Conservation (phyloP, 2,329 filamentous ascomycete species). For the Cryphonectria japonica region DNA sequence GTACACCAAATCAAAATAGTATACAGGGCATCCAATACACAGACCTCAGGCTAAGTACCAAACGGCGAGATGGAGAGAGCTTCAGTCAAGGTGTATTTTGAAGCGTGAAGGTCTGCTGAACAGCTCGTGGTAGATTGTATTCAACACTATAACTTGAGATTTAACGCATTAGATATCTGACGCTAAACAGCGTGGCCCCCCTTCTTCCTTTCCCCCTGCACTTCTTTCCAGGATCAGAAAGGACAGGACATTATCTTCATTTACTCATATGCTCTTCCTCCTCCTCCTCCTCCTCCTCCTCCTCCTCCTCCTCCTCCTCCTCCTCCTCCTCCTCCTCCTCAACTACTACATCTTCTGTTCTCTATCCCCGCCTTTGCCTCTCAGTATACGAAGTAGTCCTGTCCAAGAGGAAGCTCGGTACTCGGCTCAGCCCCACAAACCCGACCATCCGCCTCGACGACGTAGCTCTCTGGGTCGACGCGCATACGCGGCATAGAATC, state of each 20-base stretch:
- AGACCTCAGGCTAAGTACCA: background rate
- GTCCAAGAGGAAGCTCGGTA: slow-evolving; percentile 71
- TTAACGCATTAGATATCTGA: background rate
- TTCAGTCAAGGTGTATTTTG: background rate
- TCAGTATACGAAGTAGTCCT: slow-evolving; percentile 77
- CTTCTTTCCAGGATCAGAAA: background rate
- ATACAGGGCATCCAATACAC: background rate
- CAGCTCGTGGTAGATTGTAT: background rate
- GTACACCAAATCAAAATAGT: background rate
- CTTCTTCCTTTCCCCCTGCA: background rate
- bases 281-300: background rate
- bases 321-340: background rate
- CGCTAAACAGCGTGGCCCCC: background rate
- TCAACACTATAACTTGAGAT: background rate
- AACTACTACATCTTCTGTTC: too few species aligned
- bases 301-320: background rate
- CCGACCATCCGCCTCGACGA: slow-evolving; percentile 81
- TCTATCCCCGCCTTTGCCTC: background rate
- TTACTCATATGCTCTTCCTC: background rate
- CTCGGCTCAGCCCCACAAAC: slow-evolving; percentile 76
- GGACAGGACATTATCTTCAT: background rate
- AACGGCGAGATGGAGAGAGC: too few species aligned
- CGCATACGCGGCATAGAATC: slow-evolving; percentile 81
- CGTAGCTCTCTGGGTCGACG: slow-evolving; percentile 90
- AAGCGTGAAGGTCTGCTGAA: background rate